Evolutionary conservation across 169 alveolate species (phyloP), one percentile per base, ranked within the genome.

Genomic region (Pseudocohnilembus persalinus): DNA sequence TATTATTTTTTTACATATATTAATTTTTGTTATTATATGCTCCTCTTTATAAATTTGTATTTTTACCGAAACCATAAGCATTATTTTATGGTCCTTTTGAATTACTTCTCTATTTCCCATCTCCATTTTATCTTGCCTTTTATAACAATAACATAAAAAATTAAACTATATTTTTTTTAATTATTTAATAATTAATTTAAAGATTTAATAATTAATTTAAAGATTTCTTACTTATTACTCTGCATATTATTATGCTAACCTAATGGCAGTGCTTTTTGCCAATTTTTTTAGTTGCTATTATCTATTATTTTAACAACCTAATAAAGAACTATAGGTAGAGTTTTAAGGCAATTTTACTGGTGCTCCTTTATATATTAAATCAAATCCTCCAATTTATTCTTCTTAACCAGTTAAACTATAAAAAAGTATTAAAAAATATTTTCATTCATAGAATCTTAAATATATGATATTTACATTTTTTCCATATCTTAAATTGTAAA

Each of bases 401-500:
- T 96, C 98, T 79, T 89, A 92, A 27, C 98, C 98, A 26, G 94
- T 93, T 85, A 96, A 85, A 16, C 89, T 84, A 31, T 72, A 29
- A 29, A 31, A 29, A 30, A 73, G 26, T 73, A 28, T 73, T 73
- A 15, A 73, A 15, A 15, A 73, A 73, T 73, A 73, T 73, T n/a
- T 11, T 68, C 64, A 92, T 91, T 82, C 84, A 89, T 28, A 88
- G 27, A 16, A 24, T 91, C 16, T 35, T 86, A 84, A 31, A 74
- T 29, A 28, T 72, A 77, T 28, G 82, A 81, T 16, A 82, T 81
- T 80, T 77, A 83, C 84, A 92, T 90, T 82, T 94, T 96, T 85
- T 98, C 99, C 76, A 97, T 85, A 85, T 97, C 99, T 0, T 97
- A 90, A 31, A 96, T 92, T 0, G 98, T 95, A 90, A 96, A 95